Conservation (phyloP, 371 early-diverging fungal genomes). For the Batrachochytrium dendrobatidis region DNA sequence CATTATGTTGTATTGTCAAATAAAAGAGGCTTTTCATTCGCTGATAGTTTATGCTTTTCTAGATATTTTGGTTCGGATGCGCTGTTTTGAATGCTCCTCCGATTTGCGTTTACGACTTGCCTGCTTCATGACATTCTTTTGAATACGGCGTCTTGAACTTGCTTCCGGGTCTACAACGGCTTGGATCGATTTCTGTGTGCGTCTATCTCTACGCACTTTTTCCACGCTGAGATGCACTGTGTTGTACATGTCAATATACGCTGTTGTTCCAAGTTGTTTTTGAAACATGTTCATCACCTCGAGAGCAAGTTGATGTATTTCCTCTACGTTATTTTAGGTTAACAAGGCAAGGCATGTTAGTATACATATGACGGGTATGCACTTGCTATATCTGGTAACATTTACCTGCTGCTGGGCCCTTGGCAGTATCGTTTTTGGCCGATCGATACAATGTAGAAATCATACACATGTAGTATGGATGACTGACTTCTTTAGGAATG, state of each 20-base stretch:
- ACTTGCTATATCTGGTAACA: not conserved
- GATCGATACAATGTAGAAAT: conserved; percentile 76
- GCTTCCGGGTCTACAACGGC: conserved; percentile 63
- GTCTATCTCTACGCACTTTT: conserved; percentile 54
- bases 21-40: no score
- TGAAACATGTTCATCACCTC: conserved; percentile 77
- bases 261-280: conserved; percentile 66
- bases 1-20: no score
- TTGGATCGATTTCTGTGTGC: conserved; percentile 56
- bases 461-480: conserved; percentile 58
- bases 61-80: not conserved
- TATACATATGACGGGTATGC: not conserved
- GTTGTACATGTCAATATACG: conserved; percentile 64
- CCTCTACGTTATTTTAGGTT: conserved; percentile 39
- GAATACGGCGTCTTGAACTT: conserved; percentile 50
- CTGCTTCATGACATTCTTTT: conserved; percentile 61
- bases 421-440: conserved; percentile 62
- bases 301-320: conserved; percentile 62
- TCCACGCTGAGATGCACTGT: conserved; percentile 59
- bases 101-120: conserved; percentile 51
- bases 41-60: no score
- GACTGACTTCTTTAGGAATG: conserved; percentile 35
- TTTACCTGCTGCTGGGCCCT: conserved; percentile 52
- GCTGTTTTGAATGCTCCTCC: conserved; percentile 37
- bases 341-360: not conserved